phyloP scores from a whole-genome alignment of 331 rosid genomes.

The Ulmus americana region DNA sequence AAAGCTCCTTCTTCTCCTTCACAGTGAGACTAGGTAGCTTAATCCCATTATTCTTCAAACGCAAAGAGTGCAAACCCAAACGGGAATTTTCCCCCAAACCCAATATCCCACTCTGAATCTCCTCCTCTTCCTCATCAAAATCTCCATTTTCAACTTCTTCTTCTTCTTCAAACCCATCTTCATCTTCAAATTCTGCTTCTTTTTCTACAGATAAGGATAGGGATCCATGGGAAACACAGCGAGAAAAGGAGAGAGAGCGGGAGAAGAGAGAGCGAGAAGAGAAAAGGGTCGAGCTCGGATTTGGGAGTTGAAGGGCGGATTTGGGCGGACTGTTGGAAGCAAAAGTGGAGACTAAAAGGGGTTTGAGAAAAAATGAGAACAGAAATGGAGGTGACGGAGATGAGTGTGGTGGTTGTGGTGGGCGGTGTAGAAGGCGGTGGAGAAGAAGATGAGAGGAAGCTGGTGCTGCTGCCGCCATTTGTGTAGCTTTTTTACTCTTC shows the following conservation, averaged over 20 bases:
- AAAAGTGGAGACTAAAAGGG: constrained; percentile 24
- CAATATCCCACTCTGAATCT: constrained; percentile 18
- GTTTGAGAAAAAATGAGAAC: constrained; percentile 32
- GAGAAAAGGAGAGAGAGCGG: constrained; percentile 23
- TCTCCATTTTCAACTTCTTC: constrained; percentile 1
- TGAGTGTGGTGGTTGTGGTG: background rate
- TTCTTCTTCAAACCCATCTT: background rate
- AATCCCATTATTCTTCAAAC: constrained; percentile 42
- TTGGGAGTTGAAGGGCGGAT: constrained; percentile 11
- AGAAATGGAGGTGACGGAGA: constrained; percentile 14
- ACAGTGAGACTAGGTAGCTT: constrained; percentile 50
- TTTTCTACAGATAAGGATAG: background rate
- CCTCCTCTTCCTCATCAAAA: constrained; percentile 15
- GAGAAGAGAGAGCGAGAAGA: constrained; percentile 11
- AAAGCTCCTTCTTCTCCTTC: constrained; percentile 82
- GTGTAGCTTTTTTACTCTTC: background rate
- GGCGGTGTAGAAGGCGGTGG: constrained; percentile 35
- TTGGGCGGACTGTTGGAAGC: constrained; percentile 8
- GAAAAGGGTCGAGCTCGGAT: constrained; percentile 12
- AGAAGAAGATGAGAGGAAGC: constrained; percentile 33
- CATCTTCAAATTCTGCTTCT: constrained; percentile 9
- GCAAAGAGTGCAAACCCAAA: constrained; percentile 26
- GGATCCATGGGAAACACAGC: constrained; percentile 13
- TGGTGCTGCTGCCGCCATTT: constrained; percentile 40
- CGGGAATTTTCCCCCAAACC: constrained; percentile 16